Evolutionary conservation across 2,329 filamentous ascomycete species (phyloP).

Genomic region (Aspergillus hortae): DNA sequence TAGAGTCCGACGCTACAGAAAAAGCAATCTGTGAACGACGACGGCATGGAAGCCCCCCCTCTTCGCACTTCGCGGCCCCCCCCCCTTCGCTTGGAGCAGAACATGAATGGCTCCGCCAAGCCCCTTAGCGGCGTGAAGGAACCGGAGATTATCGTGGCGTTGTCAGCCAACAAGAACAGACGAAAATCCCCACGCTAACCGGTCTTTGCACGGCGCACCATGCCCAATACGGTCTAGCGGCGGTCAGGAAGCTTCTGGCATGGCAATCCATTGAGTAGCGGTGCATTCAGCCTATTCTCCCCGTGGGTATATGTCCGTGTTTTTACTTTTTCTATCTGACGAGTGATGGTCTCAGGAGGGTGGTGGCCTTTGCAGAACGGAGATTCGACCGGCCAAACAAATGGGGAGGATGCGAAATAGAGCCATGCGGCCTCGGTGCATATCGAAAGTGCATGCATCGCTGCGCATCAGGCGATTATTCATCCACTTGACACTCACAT

Average conservation of each 20-base stretch:
- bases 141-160: slow-evolving; percentile 25
- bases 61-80: background rate
- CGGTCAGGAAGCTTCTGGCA: background rate
- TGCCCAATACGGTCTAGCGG: background rate
- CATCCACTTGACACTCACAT: background rate
- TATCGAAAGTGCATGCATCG: slow-evolving; percentile 3
- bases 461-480: background rate
- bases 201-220: background rate
- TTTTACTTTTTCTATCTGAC: background rate
- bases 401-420: background rate
- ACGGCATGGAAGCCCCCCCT: slow-evolving; percentile 4
- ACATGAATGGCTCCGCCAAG: slow-evolving; percentile 7
- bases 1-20: slow-evolving; percentile 11
- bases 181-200: background rate
- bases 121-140: slow-evolving; percentile 13
- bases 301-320: slow-evolving; percentile 6
- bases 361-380: slow-evolving; percentile 1
- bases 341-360: background rate
- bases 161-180: slow-evolving; percentile 11
- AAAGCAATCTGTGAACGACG: slow-evolving; percentile 19
- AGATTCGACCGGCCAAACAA: slow-evolving; percentile 3
- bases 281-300: slow-evolving; percentile 5
- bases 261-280: background rate
- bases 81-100: slow-evolving; percentile 15
- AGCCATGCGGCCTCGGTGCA: slow-evolving; percentile 3